Base-by-base conservation (phyloP, 208 protist species). In the Strigomonas galati region DNA sequence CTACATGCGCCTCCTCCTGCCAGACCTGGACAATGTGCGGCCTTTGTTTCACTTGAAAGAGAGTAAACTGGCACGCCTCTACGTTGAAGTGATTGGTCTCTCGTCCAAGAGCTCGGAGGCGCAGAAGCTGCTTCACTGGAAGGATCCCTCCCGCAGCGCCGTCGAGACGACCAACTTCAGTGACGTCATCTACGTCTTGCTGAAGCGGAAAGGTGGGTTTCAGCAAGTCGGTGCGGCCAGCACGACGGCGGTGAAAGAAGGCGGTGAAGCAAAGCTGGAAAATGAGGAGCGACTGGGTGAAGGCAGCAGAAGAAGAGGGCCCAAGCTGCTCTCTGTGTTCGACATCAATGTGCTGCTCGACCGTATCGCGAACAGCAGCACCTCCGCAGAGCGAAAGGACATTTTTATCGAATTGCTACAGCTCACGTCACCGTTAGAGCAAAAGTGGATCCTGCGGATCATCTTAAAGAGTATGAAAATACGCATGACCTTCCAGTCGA, bases 361-460 rank as follows among this genome's bases (percentile, higher is more conserved):
- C 35, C 15, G 52, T 12, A 44, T 87, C 27, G 31, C 70, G 4
- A 21, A 3, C 10, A 53, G 40, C 15, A 46, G 24, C 40, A 52
- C 44, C 19, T 48, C 31, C 19, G 71, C 46, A 30, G 71, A 60
- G 51, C 70, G 74, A 55, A 71, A 69, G 14, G 35, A 19, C 6
- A 40, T 84, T 19, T 54, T 91, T 14, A 27, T 71, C 0, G 23
- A 63, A 9, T 28, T 81, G 21, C 58, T 85, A 30, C 74, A 49
- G 12, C 53, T 26, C 24, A 85, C 75, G 19, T 75, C 77, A 3
- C 52, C 79, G 19, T 15, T 76, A 30, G 85, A 92, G 67, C 82
- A 89, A 40, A 79, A 81, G 63, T 92, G 85, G 85, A 46, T 92
- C 0, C 19, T 89, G 2, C 74, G 82, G 1, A 92, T 92, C 35